These are phyloP conservation scores for Pleurotus giganteus DNA, from an alignment of 768 basidiomycete species.

Conservation along the genomic window DNA sequence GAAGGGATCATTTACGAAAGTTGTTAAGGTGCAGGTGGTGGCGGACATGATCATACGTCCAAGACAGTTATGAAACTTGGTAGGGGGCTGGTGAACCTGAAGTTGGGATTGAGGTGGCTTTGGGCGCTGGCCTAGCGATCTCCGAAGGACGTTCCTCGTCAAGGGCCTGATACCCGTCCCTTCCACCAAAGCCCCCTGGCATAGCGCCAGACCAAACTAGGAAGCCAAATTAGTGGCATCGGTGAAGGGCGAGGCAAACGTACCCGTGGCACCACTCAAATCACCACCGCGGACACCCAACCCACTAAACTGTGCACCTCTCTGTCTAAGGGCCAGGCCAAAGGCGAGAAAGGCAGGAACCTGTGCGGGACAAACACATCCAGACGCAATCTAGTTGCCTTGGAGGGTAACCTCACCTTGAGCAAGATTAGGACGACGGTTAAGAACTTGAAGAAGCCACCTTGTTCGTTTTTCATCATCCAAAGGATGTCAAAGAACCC, in stretches of 20 bases:
- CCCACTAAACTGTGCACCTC: constrained; percentile 54
- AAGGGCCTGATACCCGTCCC: constrained; percentile 63
- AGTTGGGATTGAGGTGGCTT: constrained; percentile 22
- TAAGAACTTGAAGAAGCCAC: constrained; percentile 53
- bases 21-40: background rate
- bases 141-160: constrained; percentile 43
- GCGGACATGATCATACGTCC: too few species aligned
- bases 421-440: constrained; percentile 53
- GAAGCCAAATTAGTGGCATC: constrained; percentile 2
- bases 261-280: constrained; percentile 56
- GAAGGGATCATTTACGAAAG: constrained; percentile 14
- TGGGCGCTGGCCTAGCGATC: constrained; percentile 24
- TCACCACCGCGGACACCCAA: constrained; percentile 46
- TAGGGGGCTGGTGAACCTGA: constrained; percentile 13
- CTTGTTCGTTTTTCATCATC: constrained; percentile 56
- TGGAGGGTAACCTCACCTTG: constrained; percentile 46
- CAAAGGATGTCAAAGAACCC: constrained; percentile 70
- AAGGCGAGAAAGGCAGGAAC: constrained; percentile 60
- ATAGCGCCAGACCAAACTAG: constrained; percentile 64
- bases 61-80: background rate
- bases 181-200: constrained; percentile 62
- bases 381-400: background rate
- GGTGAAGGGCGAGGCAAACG: constrained; percentile 10
- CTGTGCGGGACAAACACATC: constrained; percentile 27
- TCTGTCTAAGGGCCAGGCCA: constrained; percentile 49